Conservation (phyloP, 345 rosid species). For the Ricinus communis region DNA sequence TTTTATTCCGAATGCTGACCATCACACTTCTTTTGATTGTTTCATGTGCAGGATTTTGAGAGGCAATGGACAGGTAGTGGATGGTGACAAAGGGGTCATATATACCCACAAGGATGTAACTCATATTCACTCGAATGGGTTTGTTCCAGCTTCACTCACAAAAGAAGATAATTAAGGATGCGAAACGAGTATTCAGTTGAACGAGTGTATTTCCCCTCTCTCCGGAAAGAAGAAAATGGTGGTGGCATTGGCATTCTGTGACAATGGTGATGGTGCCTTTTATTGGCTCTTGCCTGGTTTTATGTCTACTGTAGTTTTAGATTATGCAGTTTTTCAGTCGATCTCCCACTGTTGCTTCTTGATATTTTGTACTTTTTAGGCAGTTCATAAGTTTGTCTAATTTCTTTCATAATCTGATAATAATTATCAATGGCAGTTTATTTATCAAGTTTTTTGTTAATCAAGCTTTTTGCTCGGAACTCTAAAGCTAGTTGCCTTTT, state of each 20-base stretch:
- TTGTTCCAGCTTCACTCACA: background rate
- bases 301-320: background rate
- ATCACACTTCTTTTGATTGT: background rate
- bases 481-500: background rate
- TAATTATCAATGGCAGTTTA: background rate
- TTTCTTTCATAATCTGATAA: slow-evolving; percentile 1
- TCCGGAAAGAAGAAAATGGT: background rate
- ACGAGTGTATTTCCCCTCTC: background rate
- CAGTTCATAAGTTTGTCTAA: background rate
- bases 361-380: background rate
- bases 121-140: background rate
- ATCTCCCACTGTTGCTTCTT: background rate
- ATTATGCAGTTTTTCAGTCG: background rate
- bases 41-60: slow-evolving; percentile 71
- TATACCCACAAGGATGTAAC: slow-evolving; percentile 75
- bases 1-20: too few relatives aligned
- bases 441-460: background rate
- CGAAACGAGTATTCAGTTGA: background rate
- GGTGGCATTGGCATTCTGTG: background rate
- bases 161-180: background rate
- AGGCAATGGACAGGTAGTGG: slow-evolving; percentile 93
- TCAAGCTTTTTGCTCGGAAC: background rate
- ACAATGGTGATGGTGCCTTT: background rate
- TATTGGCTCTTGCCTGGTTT: background rate
- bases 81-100: slow-evolving; percentile 72